Evolutionary conservation across 805 yeast species (phyloP).

Genomic region (Metschnikowia gelsemii): DNA sequence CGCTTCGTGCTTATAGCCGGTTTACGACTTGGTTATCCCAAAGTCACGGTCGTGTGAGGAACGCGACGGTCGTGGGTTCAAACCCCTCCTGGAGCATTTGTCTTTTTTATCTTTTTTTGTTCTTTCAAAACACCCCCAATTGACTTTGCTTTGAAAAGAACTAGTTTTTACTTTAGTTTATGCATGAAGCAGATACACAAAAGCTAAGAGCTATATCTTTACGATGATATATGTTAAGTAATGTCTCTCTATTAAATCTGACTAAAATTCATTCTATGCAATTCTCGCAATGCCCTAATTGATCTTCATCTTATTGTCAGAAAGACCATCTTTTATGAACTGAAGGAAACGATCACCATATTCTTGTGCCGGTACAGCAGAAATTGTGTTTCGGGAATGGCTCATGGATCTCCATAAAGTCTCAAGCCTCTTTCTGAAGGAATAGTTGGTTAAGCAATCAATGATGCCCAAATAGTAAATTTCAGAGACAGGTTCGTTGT

Average conservation of each 20-base stretch:
- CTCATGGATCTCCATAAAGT: constrained; percentile 79
- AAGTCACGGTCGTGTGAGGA: constrained; percentile 55
- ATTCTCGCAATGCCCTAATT: constrained; percentile 1
- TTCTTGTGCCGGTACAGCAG: constrained; percentile 88
- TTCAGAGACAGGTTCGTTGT: constrained; percentile 58
- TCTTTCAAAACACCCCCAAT: background rate
- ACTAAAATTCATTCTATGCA: background rate
- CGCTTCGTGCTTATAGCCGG: constrained; percentile 53
- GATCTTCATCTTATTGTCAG: constrained; percentile 12
- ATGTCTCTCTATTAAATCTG: background rate
- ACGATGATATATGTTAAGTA: background rate
- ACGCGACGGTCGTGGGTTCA: constrained; percentile 58
- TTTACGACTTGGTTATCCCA: constrained; percentile 45
- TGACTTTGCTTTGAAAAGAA: too few species aligned
- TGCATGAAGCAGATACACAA: too few species aligned
- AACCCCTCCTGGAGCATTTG: constrained; percentile 54
- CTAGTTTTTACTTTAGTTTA: too few species aligned
- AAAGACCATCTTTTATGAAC: constrained; percentile 52
- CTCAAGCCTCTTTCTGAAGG: constrained; percentile 71
- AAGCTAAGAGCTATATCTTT: too few species aligned
- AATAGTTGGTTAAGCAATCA: constrained; percentile 85
- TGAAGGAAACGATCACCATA: constrained; percentile 83
- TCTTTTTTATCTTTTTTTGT: constrained; percentile 26
- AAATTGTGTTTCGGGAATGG: constrained; percentile 66
- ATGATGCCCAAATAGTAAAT: constrained; percentile 91